A percentile compares a stretch with the other conserved stretches of the same genome.
Evolutionary conservation across 129 eudicot species (phyloP).

Genomic region (Flaveria bidentis): DNA sequence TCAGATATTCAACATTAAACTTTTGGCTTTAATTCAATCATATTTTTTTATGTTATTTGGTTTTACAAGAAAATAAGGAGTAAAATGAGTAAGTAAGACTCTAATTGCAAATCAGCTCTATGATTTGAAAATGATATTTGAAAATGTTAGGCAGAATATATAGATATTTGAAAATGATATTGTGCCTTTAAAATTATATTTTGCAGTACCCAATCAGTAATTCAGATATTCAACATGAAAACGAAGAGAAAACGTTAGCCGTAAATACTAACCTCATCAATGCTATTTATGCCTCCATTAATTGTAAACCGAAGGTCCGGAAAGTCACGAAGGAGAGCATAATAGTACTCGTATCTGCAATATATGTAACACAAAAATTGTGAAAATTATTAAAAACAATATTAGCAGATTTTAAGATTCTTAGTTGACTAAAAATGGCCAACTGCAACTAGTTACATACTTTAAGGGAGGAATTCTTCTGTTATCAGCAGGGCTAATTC

Average conservation of each 20-base stretch:
- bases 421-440: conserved; percentile 16
- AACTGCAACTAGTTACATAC: conserved; percentile 47
- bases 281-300: conserved; percentile 83
- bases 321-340: conserved; percentile 92
- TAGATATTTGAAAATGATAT: not conserved
- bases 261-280: conserved; percentile 64
- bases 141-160: not conserved
- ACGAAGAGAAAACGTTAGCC: not conserved
- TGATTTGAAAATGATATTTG: not conserved
- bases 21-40: not conserved
- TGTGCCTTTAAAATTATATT: not conserved
- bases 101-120: not conserved
- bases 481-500: conserved; percentile 94
- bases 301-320: conserved; percentile 90
- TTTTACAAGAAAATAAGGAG: not conserved
- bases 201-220: not conserved
- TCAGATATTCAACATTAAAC: not conserved
- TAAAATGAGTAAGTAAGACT: not conserved
- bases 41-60: not conserved
- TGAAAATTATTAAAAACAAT: conserved; percentile 1
- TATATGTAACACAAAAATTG: conserved; percentile 7
- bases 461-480: conserved; percentile 88
- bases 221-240: not conserved
- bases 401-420: conserved; percentile 3
- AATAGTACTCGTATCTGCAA: conserved; percentile 86